A percentile compares a stretch with the other conserved stretches of the same genome.
Evolutionary conservation across 176 grass and related monocot species (phyloP).

Genomic region (Oryza coarctata): DNA sequence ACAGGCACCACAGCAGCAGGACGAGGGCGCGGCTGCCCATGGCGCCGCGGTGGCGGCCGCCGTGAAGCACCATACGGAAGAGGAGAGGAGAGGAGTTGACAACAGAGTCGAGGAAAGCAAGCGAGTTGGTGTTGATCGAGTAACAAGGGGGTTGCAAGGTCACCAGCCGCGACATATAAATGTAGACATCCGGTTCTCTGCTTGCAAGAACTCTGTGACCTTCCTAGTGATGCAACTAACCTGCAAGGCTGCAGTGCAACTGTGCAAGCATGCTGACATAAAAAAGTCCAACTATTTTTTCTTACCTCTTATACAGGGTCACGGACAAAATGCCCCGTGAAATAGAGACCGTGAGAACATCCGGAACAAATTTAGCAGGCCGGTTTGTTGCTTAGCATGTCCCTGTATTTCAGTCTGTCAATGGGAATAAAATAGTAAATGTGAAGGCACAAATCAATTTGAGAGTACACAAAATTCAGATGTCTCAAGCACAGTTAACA

Average conservation of each 20-base stretch:
- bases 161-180: neutral
- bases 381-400: neutral
- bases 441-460: neutral
- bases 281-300: neutral
- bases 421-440: neutral
- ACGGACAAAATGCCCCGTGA: neutral
- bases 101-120: neutral
- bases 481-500: neutral
- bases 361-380: neutral
- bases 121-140: neutral
- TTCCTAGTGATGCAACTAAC: neutral
- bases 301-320: neutral
- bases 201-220: neutral
- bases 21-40: constrained; percentile 13
- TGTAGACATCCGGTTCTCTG: neutral
- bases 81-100: neutral
- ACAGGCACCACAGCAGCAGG: constrained; percentile 28
- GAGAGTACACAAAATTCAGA: neutral
- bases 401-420: neutral
- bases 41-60: constrained; percentile 5
- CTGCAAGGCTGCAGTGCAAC: neutral
- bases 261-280: neutral
- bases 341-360: neutral
- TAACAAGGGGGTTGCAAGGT: neutral
- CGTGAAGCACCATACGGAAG: constrained; percentile 8